Evolutionary conservation across 805 yeast species (phyloP).

Genomic region (Candida arabinofermentans): DNA sequence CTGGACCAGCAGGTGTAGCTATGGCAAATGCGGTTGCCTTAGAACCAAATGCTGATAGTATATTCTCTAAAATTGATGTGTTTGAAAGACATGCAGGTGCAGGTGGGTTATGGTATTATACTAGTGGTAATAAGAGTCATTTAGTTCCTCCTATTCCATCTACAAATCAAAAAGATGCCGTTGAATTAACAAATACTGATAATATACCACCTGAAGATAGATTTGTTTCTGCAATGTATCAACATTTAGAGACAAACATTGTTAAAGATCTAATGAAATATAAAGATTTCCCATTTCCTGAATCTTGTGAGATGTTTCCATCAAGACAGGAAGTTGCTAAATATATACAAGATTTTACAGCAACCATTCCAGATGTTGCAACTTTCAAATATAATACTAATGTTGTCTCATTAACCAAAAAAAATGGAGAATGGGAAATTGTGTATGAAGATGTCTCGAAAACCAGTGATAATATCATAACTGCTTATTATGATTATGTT

Average conservation of each 20-base stretch:
- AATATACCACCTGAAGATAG: slow-evolving; percentile 8
- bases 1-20: slow-evolving; percentile 33
- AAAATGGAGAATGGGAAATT: slow-evolving; percentile 25
- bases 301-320: slow-evolving; percentile 50
- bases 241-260: slow-evolving; percentile 33
- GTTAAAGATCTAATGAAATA: slow-evolving; percentile 29
- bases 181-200: slow-evolving; percentile 15
- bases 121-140: slow-evolving; percentile 22
- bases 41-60: slow-evolving; percentile 26
- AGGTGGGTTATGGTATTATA: slow-evolving; percentile 34
- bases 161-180: slow-evolving; percentile 11
- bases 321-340: slow-evolving; percentile 53
- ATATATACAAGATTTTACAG: slow-evolving; percentile 56
- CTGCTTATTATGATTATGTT: slow-evolving; percentile 33
- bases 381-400: slow-evolving; percentile 35
- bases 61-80: slow-evolving; percentile 24
- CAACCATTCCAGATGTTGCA: slow-evolving; percentile 38
- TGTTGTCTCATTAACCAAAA: slow-evolving; percentile 40
- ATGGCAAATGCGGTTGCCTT: slow-evolving; percentile 31
- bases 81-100: slow-evolving; percentile 29
- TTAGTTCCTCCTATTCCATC: slow-evolving; percentile 24
- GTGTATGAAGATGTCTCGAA: slow-evolving; percentile 7
- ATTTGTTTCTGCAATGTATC: slow-evolving; percentile 32
- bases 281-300: slow-evolving; percentile 29
- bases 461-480: neutral